Conservation (phyloP, 306 rosid species). For the Medicago truncatula region DNA sequence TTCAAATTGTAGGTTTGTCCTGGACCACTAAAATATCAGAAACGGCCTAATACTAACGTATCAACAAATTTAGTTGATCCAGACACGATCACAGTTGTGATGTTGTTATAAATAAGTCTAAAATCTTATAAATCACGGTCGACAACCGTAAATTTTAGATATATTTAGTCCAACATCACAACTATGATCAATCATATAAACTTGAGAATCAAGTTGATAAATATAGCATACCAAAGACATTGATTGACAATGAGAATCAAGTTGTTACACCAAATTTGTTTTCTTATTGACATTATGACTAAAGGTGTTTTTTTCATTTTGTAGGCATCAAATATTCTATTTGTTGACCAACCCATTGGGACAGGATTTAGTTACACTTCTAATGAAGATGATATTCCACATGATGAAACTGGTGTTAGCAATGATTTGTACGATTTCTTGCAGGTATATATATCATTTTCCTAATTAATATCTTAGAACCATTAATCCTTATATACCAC, state of each 20-base stretch:
- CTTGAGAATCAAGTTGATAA: no score
- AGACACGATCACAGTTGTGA: no score
- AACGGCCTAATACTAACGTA: no score
- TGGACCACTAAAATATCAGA: no score
- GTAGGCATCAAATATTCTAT: constrained; percentile 86
- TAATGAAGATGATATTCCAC: constrained; percentile 61
- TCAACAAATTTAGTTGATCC: no score
- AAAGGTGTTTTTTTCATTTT: constrained; percentile 23
- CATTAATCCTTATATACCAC: not conserved
- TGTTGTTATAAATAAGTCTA: no score
- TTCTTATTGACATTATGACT: constrained; percentile 7
- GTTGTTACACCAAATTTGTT: constrained; percentile 20
- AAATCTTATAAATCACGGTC: no score
- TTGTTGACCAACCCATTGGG: constrained; percentile 91
- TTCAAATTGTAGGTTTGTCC: no score
- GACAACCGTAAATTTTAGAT: no score
- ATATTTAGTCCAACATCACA: no score
- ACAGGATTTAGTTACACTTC: constrained; percentile 86
- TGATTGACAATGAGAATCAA: not conserved
- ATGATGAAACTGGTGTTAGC: constrained; percentile 81
- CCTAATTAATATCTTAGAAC: not conserved
- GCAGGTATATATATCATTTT: constrained; percentile 61
- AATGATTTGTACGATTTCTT: constrained; percentile 83
- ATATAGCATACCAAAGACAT: not conserved
- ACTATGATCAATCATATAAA: no score